These are phyloP conservation scores for Botrytis medusae DNA, from an alignment of 2,329 filamentous ascomycete species.

Conservation along the genomic window DNA sequence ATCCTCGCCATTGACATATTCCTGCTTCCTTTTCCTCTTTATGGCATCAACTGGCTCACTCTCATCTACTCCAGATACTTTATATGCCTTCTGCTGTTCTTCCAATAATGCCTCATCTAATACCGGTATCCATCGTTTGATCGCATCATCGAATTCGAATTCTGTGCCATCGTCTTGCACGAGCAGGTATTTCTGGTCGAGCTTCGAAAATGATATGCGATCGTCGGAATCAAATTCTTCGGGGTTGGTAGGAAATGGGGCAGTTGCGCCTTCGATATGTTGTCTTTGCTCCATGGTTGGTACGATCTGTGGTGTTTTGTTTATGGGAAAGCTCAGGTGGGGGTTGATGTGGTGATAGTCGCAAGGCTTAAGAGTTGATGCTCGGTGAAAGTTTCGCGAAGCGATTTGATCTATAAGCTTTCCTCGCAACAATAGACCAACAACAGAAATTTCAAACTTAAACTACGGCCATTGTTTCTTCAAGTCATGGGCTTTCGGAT, in stretches of 20 bases:
- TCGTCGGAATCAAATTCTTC: slow-evolving; percentile 68
- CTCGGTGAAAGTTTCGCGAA: slow-evolving; percentile 7
- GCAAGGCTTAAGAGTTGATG: slow-evolving; percentile 2
- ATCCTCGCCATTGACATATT: slow-evolving; percentile 49
- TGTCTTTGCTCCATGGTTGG: slow-evolving; percentile 34
- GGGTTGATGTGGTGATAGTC: slow-evolving; percentile 20
- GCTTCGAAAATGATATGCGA: slow-evolving; percentile 82
- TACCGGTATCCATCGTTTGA: slow-evolving; percentile 73
- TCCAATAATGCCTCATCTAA: slow-evolving; percentile 61
- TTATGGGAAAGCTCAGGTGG: slow-evolving; percentile 8
- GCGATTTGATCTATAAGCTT: background rate
- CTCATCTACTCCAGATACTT: slow-evolving; percentile 59
- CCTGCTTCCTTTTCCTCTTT: slow-evolving; percentile 53
- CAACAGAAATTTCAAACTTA: background rate
- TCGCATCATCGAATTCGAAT: slow-evolving; percentile 73
- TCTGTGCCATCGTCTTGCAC: slow-evolving; percentile 83
- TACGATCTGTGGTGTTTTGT: slow-evolving; percentile 7
- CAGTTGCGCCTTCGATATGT: slow-evolving; percentile 15
- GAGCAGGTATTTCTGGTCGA: slow-evolving; percentile 78
- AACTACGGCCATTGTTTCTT: background rate
- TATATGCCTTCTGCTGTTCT: slow-evolving; percentile 62
- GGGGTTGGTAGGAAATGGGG: slow-evolving; percentile 37
- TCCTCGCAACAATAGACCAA: background rate
- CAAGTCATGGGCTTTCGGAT: background rate
- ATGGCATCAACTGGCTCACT: slow-evolving; percentile 49